A percentile compares a stretch with the other conserved stretches of the same genome.
These are phyloP conservation scores for Sclerotinia trifoliorum DNA, from an alignment of 2,329 filamentous ascomycete species.

Conservation along the genomic window DNA sequence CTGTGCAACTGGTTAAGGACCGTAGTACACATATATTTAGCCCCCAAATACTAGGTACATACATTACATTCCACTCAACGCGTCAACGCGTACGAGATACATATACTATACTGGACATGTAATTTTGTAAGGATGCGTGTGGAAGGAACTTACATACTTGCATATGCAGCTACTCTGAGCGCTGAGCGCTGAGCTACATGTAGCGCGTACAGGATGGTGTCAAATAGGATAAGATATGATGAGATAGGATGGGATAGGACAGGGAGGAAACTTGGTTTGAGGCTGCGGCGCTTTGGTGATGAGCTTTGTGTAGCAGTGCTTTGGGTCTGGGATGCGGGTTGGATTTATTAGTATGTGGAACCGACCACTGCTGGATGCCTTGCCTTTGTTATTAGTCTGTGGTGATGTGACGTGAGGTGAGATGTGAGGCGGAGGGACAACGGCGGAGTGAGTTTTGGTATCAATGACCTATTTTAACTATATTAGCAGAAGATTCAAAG, in stretches of 20 bases:
- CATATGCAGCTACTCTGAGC: background rate
- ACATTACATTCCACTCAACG: background rate
- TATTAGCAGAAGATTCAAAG: too few relatives aligned
- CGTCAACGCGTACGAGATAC: background rate
- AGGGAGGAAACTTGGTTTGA: background rate
- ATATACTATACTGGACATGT: too few relatives aligned
- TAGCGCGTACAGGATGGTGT: background rate
- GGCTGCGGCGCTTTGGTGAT: background rate
- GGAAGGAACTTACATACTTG: background rate
- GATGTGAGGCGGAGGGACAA: background rate
- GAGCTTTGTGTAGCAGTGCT: background rate
- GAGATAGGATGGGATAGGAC: too few relatives aligned
- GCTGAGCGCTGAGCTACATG: background rate
- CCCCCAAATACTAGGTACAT: background rate
- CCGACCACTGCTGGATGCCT: too few relatives aligned
- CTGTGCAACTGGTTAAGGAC: background rate
- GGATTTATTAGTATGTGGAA: too few relatives aligned
- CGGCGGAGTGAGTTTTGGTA: too few relatives aligned
- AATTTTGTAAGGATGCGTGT: background rate
- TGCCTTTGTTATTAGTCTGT: background rate
- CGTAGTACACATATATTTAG: background rate
- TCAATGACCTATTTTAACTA: too few relatives aligned
- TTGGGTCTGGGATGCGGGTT: background rate
- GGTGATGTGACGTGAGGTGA: background rate
- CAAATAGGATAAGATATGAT: background rate